A percentile compares a stretch with the other conserved stretches of the same genome.
Conservation (phyloP, 768 basidiomycete species). For the Mycena metata region DNA sequence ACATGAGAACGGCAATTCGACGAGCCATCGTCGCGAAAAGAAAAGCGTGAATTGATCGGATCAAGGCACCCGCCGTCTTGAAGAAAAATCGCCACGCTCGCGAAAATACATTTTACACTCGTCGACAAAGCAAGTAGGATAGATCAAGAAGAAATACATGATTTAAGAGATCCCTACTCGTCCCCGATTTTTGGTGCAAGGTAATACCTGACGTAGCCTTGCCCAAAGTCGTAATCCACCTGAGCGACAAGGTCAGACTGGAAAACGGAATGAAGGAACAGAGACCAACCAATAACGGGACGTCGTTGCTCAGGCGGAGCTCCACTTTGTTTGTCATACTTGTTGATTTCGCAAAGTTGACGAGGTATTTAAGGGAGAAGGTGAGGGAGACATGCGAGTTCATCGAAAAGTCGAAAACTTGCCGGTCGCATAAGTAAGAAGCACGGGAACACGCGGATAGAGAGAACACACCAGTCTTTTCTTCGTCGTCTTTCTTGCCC, state of each 20-base stretch:
- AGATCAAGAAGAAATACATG: conserved; percentile 10
- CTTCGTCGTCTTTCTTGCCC: conserved; percentile 66
- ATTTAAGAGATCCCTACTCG: conserved; percentile 57
- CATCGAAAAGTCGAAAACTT: conserved; percentile 83
- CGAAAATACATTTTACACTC: neutral
- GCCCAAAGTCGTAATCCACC: conserved; percentile 92
- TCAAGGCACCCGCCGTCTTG: no score
- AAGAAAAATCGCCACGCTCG: no score
- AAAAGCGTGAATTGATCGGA: neutral
- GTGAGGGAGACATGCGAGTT: conserved; percentile 92
- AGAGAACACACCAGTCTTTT: conserved; percentile 52
- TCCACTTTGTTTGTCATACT: conserved; percentile 79
- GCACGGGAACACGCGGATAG: neutral
- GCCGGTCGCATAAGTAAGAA: conserved; percentile 36
- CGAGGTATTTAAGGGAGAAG: conserved; percentile 96
- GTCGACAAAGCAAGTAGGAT: conserved; percentile 20
- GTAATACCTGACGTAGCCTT: conserved; percentile 93
- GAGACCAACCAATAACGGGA: conserved; percentile 82
- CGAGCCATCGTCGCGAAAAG: conserved; percentile 23
- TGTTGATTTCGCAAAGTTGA: conserved; percentile 95
- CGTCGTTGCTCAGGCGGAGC: conserved; percentile 93
- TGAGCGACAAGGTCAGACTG: conserved; percentile 44
- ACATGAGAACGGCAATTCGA: conserved; percentile 61
- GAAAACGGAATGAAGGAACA: conserved; percentile 16
- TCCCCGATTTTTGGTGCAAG: conserved; percentile 96